These are phyloP conservation scores for Wallacemonas sp. DNA, from an alignment of 208 protist species.

Conservation along the genomic window DNA sequence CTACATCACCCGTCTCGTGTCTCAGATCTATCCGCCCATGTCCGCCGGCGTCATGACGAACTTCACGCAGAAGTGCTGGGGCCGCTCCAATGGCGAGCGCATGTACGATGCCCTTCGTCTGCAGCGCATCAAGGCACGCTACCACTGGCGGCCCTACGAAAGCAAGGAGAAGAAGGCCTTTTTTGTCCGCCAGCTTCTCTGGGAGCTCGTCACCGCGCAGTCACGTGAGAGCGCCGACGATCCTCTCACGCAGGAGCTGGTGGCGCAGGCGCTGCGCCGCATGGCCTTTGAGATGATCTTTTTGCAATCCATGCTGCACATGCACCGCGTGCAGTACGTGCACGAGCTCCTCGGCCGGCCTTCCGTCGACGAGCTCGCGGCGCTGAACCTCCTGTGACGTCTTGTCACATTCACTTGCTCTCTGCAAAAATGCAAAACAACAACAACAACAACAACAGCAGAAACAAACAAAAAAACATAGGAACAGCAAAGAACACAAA, in stretches of 20 bases:
- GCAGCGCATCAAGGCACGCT: slow-evolving; percentile 70
- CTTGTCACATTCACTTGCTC: too few relatives aligned
- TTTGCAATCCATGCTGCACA: slow-evolving; percentile 87
- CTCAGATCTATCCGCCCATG: slow-evolving; percentile 71
- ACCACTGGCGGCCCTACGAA: slow-evolving; percentile 78
- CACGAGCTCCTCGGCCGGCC: slow-evolving; percentile 70
- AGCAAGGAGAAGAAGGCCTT: slow-evolving; percentile 86
- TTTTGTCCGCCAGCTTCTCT: slow-evolving; percentile 81
- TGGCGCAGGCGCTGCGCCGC: slow-evolving; percentile 54
- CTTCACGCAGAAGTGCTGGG: slow-evolving; percentile 93
- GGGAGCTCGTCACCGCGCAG: slow-evolving; percentile 73
- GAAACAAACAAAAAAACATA: not conserved
- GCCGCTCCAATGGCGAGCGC: slow-evolving; percentile 78
- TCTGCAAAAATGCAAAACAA: too few relatives aligned
- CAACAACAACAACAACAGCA: too few relatives aligned
- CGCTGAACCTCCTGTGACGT: slow-evolving; percentile 59
- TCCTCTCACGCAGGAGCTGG: slow-evolving; percentile 63
- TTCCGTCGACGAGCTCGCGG: slow-evolving; percentile 56
- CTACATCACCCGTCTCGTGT: slow-evolving; percentile 61
- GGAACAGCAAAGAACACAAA: not conserved
- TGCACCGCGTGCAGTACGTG: slow-evolving; percentile 80
- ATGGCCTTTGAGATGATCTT: slow-evolving; percentile 89
- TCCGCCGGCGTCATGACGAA: slow-evolving; percentile 89
- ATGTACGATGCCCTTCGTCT: slow-evolving; percentile 87
- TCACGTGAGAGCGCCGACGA: slow-evolving; percentile 46